Evolutionary conservation across 805 yeast genomes (phyloP).

Genomic region (Isabelozyma pseudorhagii): DNA sequence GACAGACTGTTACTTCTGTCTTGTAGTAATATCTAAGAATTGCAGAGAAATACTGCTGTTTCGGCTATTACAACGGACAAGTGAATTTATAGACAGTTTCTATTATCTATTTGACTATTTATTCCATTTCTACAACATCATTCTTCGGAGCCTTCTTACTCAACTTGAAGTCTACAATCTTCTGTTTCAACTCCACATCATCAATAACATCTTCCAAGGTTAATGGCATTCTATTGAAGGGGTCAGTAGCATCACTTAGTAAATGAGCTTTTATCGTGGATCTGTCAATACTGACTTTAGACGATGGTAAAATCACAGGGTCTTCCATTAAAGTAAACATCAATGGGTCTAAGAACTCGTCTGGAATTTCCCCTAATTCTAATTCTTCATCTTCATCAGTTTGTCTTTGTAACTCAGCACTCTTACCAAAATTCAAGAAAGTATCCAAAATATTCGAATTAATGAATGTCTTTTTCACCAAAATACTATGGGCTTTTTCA

Average conservation of each 20-base stretch:
- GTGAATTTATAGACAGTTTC: background rate
- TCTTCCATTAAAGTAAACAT: conserved; percentile 95
- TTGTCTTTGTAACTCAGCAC: conserved; percentile 59
- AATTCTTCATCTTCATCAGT: conserved; percentile 78
- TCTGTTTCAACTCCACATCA: conserved; percentile 61
- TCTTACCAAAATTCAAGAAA: conserved; percentile 54
- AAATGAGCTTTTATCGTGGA: conserved; percentile 91
- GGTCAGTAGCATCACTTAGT: conserved; percentile 93
- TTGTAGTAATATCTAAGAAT: too few species aligned
- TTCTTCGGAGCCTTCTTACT: conserved; percentile 31
- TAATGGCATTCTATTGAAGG: conserved; percentile 91
- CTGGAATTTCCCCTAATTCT: conserved; percentile 92
- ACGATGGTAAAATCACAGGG: conserved; percentile 91
- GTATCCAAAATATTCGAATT: conserved; percentile 47
- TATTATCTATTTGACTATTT: background rate
- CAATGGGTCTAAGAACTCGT: conserved; percentile 93
- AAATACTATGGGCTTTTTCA: conserved; percentile 64
- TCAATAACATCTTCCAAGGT: conserved; percentile 85
- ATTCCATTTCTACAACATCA: conserved; percentile 17
- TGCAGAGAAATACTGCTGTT: too few species aligned
- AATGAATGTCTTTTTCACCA: conserved; percentile 51
- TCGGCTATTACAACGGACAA: too few species aligned
- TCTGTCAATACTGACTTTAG: conserved; percentile 81
- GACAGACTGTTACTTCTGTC: background rate
- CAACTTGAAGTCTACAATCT: conserved; percentile 57